Base-by-base conservation (phyloP, 768 basidiomycete genomes). In the Tulasnella sp. region DNA sequence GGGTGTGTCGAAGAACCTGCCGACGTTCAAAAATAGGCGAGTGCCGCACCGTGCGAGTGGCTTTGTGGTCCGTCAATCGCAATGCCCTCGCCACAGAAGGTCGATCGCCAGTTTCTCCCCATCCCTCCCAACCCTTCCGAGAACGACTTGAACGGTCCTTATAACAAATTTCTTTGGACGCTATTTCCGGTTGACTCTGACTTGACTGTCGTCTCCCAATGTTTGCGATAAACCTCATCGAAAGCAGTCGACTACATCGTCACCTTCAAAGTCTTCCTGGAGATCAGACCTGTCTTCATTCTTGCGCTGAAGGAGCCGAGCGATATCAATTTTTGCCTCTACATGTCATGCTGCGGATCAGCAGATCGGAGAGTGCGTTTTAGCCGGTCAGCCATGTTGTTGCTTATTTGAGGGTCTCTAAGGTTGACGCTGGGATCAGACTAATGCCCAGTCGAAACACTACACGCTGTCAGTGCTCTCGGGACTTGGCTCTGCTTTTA, bases 161-260 rank as follows among this genome's bases (percentile, higher is more conserved):
- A 71, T 62, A 73, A 72, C 63, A 72, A 72, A 51, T 68, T 73
- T 9, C 62, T 73, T 17, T 65, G 70, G 62, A 69, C 67, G 1
- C 68, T 73, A 24, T 73, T 73, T 63, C 69, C 71, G 19, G 64
- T 66, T 21, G 69, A 71, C 55, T 67, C 68, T 1, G 65, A 68
- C n/a, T 73, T 68, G 63, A 66, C 68, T 7, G 70, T 72, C 57
- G 63, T 64, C n/a, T 70, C 72, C 1, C 61, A 66, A 34, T 69
- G 65, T n/a, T 21, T 31, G 10, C 34, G 15, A 5, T 31, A 12
- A 5, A 31, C 9, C 51, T 34, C 65, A 63, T 4, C 54, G 53
- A 25, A 12, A 5, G 15, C 29, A 4, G 27, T 48, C 30, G 50
- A 58, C 42, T 53, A 46, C 24, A 34, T 63, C 30, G 53, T 64